phyloP scores from a whole-genome alignment of 371 early-diverging fungal genomes.

The Apophysomyces elegans region DNA sequence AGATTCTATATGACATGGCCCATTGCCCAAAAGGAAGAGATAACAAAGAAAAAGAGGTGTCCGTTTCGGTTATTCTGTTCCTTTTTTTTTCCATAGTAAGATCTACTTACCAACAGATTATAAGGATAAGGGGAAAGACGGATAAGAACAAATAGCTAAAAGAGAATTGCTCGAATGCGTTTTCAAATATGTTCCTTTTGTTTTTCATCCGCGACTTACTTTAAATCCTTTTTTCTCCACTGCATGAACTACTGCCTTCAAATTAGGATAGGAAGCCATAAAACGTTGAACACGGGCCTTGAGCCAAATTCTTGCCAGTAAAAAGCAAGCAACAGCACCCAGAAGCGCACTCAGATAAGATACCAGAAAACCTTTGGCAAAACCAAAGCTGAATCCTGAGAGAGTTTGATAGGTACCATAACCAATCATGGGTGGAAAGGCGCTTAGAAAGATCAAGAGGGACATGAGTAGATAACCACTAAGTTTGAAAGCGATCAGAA shows the following conservation, averaged over 20 bases:
- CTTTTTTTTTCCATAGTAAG: no score
- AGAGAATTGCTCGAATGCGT: not conserved
- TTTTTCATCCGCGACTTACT: constrained; percentile 36
- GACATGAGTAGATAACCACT: constrained; percentile 51
- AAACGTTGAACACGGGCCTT: constrained; percentile 53
- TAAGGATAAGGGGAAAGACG: constrained; percentile 82
- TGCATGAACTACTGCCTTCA: constrained; percentile 62
- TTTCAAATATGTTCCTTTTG: not conserved
- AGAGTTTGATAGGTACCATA: constrained; percentile 68
- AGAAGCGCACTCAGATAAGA: constrained; percentile 61
- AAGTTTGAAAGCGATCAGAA: not conserved
- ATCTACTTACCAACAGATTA: constrained; percentile 55
- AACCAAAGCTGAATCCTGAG: constrained; percentile 72
- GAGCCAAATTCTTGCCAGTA: constrained; percentile 57
- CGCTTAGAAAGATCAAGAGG: constrained; percentile 53
- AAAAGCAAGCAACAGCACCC: constrained; percentile 68
- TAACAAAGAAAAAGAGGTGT: no score
- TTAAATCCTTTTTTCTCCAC: constrained; percentile 74
- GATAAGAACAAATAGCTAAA: constrained; percentile 66
- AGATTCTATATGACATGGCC: constrained; percentile 47
- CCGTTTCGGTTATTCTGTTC: no score
- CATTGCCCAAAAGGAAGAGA: no score
- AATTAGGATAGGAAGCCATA: constrained; percentile 56
- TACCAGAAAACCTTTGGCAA: constrained; percentile 59
- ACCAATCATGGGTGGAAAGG: constrained; percentile 73